These are phyloP conservation scores for Naganishia randhawae DNA, from an alignment of 768 basidiomycete species.

Conservation along the genomic window DNA sequence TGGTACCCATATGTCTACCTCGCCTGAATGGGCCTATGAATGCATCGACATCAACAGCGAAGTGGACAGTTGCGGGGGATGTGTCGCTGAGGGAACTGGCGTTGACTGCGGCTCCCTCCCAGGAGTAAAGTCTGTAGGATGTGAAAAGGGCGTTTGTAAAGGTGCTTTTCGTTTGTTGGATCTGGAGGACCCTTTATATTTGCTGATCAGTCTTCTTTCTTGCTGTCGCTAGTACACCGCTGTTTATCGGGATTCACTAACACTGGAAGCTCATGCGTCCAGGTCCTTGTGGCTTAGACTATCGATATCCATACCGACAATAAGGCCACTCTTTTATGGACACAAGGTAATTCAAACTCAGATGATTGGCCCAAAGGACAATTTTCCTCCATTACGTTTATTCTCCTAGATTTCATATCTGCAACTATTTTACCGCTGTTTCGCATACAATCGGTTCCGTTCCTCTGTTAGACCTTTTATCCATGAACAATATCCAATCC, in stretches of 20 bases:
- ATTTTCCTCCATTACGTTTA: background rate
- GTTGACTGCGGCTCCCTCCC: conserved; percentile 45
- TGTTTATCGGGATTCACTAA: background rate
- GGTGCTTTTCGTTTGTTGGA: background rate
- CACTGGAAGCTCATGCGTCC: conserved; percentile 12
- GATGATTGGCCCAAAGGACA: background rate
- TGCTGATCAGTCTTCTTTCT: background rate
- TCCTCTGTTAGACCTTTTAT: background rate
- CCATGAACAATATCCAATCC: background rate
- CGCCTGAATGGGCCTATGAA: conserved; percentile 45
- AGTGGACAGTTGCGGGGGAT: conserved; percentile 48
- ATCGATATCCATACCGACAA: background rate
- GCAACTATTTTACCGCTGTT: background rate
- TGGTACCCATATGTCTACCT: conserved; percentile 21
- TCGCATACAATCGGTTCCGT: background rate
- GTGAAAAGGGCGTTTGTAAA: conserved; percentile 38
- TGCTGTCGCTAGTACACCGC: background rate
- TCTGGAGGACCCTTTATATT: background rate
- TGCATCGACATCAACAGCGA: conserved; percentile 45
- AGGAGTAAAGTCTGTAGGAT: conserved; percentile 39
- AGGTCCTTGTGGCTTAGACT: background rate
- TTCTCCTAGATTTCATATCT: background rate
- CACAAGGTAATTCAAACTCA: background rate
- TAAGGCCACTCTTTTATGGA: background rate
- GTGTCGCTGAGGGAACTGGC: conserved; percentile 40